Conservation (phyloP, 2,329 filamentous ascomycete species). For the Domatiomyces catenatus region DNA sequence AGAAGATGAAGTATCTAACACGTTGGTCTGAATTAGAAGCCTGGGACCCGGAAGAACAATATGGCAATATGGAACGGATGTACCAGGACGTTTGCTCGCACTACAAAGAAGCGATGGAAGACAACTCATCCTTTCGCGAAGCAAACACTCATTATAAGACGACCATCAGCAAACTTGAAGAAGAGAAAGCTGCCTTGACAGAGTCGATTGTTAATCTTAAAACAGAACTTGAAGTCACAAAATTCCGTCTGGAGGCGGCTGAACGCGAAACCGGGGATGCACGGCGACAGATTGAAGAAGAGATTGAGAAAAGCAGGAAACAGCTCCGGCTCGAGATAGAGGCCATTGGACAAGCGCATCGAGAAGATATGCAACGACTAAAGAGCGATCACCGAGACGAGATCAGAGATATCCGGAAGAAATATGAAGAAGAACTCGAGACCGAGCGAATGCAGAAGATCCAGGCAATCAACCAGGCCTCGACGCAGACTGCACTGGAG, state of each 20-base stretch:
- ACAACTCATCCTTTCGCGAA: slow-evolving; percentile 57
- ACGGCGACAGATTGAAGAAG: slow-evolving; percentile 36
- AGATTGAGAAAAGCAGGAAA: slow-evolving; percentile 36
- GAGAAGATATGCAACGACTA: slow-evolving; percentile 42
- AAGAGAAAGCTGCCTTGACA: slow-evolving; percentile 34
- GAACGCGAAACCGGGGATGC: slow-evolving; percentile 38
- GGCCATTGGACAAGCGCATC: slow-evolving; percentile 26
- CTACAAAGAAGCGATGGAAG: slow-evolving; percentile 52
- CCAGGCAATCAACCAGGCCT: slow-evolving; percentile 52
- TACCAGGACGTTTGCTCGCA: slow-evolving; percentile 57
- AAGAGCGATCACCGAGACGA: slow-evolving; percentile 52
- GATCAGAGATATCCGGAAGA: slow-evolving; percentile 47
- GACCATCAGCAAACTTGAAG: slow-evolving; percentile 47
- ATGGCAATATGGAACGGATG: slow-evolving; percentile 61
- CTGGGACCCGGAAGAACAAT: slow-evolving; percentile 64
- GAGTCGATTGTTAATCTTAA: slow-evolving; percentile 42
- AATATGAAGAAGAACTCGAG: slow-evolving; percentile 50
- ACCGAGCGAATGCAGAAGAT: slow-evolving; percentile 44
- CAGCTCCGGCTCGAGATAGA: slow-evolving; percentile 35
- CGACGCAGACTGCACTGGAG: slow-evolving; percentile 36
- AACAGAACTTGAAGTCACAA: slow-evolving; percentile 51
- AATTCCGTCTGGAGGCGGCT: slow-evolving; percentile 34
- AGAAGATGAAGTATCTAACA: slow-evolving; percentile 44
- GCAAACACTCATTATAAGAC: slow-evolving; percentile 58
- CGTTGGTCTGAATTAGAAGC: slow-evolving; percentile 63